A percentile compares a stretch with the other conserved stretches of the same genome.
These are phyloP conservation scores for Senecio squalidus DNA, from an alignment of 140 eudicot genomes.

Conservation along the genomic window DNA sequence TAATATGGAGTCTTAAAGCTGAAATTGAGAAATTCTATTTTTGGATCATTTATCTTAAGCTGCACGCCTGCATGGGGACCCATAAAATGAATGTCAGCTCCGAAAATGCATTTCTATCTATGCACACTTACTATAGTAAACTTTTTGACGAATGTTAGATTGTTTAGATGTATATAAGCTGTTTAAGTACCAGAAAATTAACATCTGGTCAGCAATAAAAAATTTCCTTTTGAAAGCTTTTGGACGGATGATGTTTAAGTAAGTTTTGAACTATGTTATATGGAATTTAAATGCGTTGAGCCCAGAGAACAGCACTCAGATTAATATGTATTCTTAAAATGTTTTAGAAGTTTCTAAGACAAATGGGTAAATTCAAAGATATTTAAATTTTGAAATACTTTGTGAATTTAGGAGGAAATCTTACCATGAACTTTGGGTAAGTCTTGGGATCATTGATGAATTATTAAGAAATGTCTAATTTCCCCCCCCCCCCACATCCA, in stretches of 20 bases:
- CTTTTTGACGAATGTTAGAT: neutral
- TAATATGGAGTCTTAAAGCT: neutral
- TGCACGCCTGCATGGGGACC: neutral
- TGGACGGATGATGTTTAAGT: neutral
- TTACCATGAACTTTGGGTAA: neutral
- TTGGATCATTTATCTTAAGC: conserved; percentile 4
- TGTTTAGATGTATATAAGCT: neutral
- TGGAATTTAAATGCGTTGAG: neutral
- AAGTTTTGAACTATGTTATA: conserved; percentile 2
- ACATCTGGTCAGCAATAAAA: neutral
- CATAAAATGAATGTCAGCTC: neutral
- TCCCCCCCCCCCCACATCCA: neutral
- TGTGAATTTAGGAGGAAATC: neutral
- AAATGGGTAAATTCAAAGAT: conserved; percentile 4
- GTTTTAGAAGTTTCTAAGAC: neutral
- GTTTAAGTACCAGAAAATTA: neutral
- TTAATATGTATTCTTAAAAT: neutral
- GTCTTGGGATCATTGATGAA: conserved; percentile 7
- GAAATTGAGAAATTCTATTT: neutral
- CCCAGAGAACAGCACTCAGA: neutral
- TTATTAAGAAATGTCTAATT: neutral
- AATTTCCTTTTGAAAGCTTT: neutral
- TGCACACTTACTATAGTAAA: neutral
- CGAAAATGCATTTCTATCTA: neutral
- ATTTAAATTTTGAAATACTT: conserved; percentile 4